phyloP scores from a whole-genome alignment of 306 rosid species.

The Trichosanthes truncata region DNA sequence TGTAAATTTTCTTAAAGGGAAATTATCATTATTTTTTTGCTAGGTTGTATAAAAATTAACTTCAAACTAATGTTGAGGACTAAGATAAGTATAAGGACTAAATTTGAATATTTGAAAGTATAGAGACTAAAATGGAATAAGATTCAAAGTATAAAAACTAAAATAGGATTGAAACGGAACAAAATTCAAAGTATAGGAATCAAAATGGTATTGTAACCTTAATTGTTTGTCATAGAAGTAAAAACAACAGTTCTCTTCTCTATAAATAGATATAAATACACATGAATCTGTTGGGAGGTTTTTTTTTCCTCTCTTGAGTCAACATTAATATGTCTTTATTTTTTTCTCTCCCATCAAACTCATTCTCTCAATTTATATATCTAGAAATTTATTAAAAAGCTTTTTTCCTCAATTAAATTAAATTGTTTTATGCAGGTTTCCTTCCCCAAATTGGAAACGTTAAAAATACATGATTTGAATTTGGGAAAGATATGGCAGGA shows the following conservation, averaged over 20 bases:
- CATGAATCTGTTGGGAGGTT: neutral
- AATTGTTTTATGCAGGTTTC: neutral
- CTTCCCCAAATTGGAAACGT: constrained; percentile 15
- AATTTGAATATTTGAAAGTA: no score
- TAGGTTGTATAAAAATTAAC: neutral
- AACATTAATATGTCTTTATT: neutral
- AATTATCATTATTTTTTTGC: neutral
- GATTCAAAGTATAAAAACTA: no score
- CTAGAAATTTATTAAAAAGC: neutral
- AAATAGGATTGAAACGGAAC: neutral
- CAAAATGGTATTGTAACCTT: neutral
- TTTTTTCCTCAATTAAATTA: neutral
- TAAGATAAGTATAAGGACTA: neutral
- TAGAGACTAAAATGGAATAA: neutral
- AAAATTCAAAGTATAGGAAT: no score
- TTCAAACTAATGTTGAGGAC: neutral
- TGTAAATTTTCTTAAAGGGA: neutral
- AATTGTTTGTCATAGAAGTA: neutral
- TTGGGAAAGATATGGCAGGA: constrained; percentile 10
- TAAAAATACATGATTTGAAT: constrained; percentile 10
- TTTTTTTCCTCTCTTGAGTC: neutral
- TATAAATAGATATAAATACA: neutral
- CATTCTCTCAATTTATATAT: neutral
- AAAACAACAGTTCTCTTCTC: neutral
- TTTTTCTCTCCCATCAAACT: neutral